These are phyloP conservation scores for Cladochytrium replicatum DNA, from an alignment of 192 early-diverging fungal genomes.

Conservation along the genomic window DNA sequence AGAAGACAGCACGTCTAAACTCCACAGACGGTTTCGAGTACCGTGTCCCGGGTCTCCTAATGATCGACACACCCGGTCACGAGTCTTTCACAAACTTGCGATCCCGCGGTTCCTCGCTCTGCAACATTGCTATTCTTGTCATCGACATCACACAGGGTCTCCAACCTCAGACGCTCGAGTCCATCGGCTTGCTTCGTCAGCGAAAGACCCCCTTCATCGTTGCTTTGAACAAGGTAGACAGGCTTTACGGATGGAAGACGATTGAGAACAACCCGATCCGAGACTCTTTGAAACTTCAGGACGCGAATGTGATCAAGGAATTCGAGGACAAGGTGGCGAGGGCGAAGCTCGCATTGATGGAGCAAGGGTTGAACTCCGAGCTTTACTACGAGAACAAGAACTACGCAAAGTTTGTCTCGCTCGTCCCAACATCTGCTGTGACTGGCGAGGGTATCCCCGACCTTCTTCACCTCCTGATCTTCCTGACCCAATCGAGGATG, in stretches of 20 bases:
- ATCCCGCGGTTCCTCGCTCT: slow-evolving; percentile 89
- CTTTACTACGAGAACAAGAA: slow-evolving; percentile 96
- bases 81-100: slow-evolving; percentile 96
- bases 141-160: slow-evolving; percentile 99
- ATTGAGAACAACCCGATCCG: slow-evolving; percentile 71
- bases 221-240: slow-evolving; percentile 98
- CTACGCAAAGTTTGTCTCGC: slow-evolving; percentile 85
- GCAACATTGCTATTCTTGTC: slow-evolving; percentile 98
- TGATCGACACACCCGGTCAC: slow-evolving; percentile 99
- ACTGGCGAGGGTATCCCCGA: slow-evolving; percentile 98
- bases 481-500: slow-evolving; percentile 91
- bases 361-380: slow-evolving; percentile 88
- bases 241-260: slow-evolving; percentile 87
- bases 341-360: slow-evolving; percentile 80
- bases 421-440: slow-evolving; percentile 95
- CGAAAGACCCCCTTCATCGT: slow-evolving; percentile 97
- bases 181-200: slow-evolving; percentile 77
- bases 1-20: slow-evolving; percentile 79
- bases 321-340: slow-evolving; percentile 71
- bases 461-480: slow-evolving; percentile 81
- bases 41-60: slow-evolving; percentile 85
- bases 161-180: slow-evolving; percentile 96
- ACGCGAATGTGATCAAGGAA: slow-evolving; percentile 62
- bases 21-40: slow-evolving; percentile 49
- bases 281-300: slow-evolving; percentile 69